These are phyloP conservation scores for Terana coerulea DNA, from an alignment of 768 basidiomycete genomes.

Conservation along the genomic window DNA sequence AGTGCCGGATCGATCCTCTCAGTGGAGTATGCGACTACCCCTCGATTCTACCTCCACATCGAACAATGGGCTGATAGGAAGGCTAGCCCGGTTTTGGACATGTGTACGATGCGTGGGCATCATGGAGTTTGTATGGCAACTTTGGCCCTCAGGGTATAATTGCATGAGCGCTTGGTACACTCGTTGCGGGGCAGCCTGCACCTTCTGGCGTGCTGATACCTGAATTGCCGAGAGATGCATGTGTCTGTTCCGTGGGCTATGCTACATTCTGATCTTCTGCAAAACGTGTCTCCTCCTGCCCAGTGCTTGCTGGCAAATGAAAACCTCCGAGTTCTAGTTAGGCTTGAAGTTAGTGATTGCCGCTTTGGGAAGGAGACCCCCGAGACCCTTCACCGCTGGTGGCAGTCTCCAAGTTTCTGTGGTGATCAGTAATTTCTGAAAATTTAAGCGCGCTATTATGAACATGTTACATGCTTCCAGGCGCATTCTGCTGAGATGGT, in stretches of 20 bases:
- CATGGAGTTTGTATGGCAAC: neutral
- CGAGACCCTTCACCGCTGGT: too few relatives aligned
- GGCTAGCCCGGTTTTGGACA: neutral
- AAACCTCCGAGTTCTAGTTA: slow-evolving; percentile 8
- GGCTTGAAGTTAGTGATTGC: neutral
- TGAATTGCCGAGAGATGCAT: neutral
- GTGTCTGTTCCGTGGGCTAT: slow-evolving; percentile 10
- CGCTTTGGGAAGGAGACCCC: neutral
- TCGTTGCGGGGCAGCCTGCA: neutral
- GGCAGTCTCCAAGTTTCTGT: too few relatives aligned
- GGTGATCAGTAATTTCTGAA: too few relatives aligned
- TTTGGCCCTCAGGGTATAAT: neutral
- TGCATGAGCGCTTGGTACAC: neutral
- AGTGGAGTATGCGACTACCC: neutral
- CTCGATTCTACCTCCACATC: neutral
- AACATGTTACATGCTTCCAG: too few relatives aligned
- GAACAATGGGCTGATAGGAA: too few relatives aligned
- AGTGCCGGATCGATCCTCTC: neutral
- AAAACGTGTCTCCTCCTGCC: slow-evolving; percentile 18
- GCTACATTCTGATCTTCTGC: slow-evolving; percentile 18
- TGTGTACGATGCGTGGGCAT: neutral
- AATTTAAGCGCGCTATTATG: too few relatives aligned
- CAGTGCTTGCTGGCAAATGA: slow-evolving; percentile 5
- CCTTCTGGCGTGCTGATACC: neutral
- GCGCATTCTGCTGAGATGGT: too few relatives aligned